Evolutionary conservation across 805 yeast genomes (phyloP).

Genomic region (Yarrowia sp.): DNA sequence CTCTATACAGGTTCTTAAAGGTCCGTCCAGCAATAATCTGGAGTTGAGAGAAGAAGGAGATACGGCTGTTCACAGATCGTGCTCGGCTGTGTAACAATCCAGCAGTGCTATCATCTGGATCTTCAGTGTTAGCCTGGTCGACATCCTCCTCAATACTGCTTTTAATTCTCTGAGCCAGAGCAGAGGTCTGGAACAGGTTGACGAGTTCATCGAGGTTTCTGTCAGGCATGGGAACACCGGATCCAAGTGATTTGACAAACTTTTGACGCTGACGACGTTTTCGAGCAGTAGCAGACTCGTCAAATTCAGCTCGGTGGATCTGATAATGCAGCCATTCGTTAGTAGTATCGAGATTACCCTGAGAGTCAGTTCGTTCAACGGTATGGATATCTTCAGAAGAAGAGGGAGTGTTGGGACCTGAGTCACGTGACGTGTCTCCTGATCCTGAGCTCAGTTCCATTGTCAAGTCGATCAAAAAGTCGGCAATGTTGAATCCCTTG

Average conservation of each 20-base stretch:
- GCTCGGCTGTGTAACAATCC: background rate
- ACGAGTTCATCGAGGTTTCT: conserved; percentile 36
- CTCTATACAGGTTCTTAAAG: conserved; percentile 87
- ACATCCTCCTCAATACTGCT: conserved; percentile 32
- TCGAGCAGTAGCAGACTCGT: conserved; percentile 28
- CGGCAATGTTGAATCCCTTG: conserved; percentile 87
- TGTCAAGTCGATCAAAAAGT: conserved; percentile 86
- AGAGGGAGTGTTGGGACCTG: background rate
- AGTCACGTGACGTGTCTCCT: conserved; percentile 2
- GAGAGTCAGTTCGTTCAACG: conserved; percentile 31
- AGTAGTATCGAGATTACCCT: conserved; percentile 51
- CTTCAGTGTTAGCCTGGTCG: conserved; percentile 31
- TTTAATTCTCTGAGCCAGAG: conserved; percentile 28
- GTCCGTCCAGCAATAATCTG: conserved; percentile 78
- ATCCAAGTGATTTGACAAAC: conserved; percentile 10
- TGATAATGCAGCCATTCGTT: conserved; percentile 87
- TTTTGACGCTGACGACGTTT: conserved; percentile 10
- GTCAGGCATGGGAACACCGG: conserved; percentile 9
- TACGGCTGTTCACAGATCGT: background rate
- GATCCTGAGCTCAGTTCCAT: conserved; percentile 48
- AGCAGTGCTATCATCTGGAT: conserved; percentile 32
- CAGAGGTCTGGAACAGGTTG: conserved; percentile 35
- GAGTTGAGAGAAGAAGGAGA: conserved; percentile 47
- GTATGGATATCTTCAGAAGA: conserved; percentile 32
- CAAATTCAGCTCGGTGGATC: conserved; percentile 70